phyloP scores from a whole-genome alignment of 129 eudicot genomes.

The Lactuca saligna region DNA sequence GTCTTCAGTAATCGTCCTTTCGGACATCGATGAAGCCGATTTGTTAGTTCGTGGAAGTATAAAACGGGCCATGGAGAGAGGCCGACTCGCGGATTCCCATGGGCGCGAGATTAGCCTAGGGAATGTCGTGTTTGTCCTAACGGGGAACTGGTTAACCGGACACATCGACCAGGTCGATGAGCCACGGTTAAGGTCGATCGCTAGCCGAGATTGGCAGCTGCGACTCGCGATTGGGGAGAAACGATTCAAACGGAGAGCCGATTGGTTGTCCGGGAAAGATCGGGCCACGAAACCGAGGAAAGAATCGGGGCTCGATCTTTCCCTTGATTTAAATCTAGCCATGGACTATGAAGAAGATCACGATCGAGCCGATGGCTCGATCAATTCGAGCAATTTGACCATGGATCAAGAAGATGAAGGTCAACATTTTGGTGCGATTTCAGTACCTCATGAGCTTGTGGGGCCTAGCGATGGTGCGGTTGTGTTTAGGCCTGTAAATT shows the following conservation, averaged over 20 bases:
- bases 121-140: slow-evolving; percentile 71
- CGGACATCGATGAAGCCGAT: slow-evolving; percentile 87
- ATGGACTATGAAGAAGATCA: slow-evolving; percentile 64
- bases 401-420: slow-evolving; percentile 70
- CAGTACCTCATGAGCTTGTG: slow-evolving; percentile 67
- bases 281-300: slow-evolving; percentile 48
- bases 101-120: slow-evolving; percentile 94
- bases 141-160: slow-evolving; percentile 71
- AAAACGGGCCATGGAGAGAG: slow-evolving; percentile 85
- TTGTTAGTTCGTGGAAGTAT: slow-evolving; percentile 69
- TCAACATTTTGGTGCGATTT: slow-evolving; percentile 44
- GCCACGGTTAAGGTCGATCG: slow-evolving; percentile 49
- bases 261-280: slow-evolving; percentile 55
- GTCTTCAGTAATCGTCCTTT: slow-evolving; percentile 71
- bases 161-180: slow-evolving; percentile 47
- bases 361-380: slow-evolving; percentile 66
- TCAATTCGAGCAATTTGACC: slow-evolving; percentile 77
- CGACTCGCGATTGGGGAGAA: slow-evolving; percentile 53
- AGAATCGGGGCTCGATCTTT: slow-evolving; percentile 50
- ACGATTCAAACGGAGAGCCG: slow-evolving; percentile 47
- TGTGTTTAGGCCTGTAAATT: slow-evolving; percentile 68
- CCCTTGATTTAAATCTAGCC: slow-evolving; percentile 73
- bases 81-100: slow-evolving; percentile 74
- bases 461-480: slow-evolving; percentile 65
- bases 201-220: slow-evolving; percentile 67